phyloP scores from a whole-genome alignment of 805 yeast species.

The Suhomyces xylopsoci region DNA sequence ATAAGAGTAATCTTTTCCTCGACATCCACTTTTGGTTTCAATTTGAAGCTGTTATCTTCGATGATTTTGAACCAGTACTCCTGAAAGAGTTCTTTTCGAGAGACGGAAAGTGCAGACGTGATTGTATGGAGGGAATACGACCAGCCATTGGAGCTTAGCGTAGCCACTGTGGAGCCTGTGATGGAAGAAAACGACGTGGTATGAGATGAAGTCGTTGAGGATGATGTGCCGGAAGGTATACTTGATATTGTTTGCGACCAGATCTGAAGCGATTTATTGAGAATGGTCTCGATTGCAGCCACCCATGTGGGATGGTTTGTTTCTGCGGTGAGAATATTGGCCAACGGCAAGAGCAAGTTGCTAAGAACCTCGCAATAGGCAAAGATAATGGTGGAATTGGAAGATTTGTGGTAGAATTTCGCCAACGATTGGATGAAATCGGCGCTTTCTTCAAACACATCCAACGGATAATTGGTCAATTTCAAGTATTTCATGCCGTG shows the following conservation, averaged over 20 bases:
- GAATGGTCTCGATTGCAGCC: slow-evolving; percentile 67
- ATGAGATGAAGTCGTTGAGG: neutral
- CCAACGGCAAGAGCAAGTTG: slow-evolving; percentile 72
- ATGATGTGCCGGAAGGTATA: neutral
- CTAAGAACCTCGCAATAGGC: slow-evolving; percentile 86
- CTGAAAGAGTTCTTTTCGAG: slow-evolving; percentile 73
- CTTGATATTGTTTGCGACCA: slow-evolving; percentile 36
- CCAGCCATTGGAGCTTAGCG: slow-evolving; percentile 46
- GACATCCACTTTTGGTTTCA: slow-evolving; percentile 58
- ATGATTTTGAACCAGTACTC: slow-evolving; percentile 67
- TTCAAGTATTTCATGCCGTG: slow-evolving; percentile 89
- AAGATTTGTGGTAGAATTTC: slow-evolving; percentile 70
- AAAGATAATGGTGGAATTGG: slow-evolving; percentile 59
- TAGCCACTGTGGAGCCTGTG: neutral
- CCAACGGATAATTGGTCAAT: slow-evolving; percentile 81
- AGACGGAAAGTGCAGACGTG: slow-evolving; percentile 72
- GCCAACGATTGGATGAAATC: slow-evolving; percentile 83
- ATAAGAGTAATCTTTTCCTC: slow-evolving; percentile 55
- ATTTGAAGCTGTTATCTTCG: slow-evolving; percentile 56
- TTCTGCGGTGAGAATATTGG: slow-evolving; percentile 86
- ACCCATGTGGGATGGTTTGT: slow-evolving; percentile 96
- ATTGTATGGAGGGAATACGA: slow-evolving; percentile 61
- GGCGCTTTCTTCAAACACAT: slow-evolving; percentile 88
- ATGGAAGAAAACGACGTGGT: neutral
- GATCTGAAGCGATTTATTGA: slow-evolving; percentile 45